These are phyloP conservation scores for Microstegium vimineum DNA, from an alignment of 176 grass and related monocot species.

Conservation along the genomic window DNA sequence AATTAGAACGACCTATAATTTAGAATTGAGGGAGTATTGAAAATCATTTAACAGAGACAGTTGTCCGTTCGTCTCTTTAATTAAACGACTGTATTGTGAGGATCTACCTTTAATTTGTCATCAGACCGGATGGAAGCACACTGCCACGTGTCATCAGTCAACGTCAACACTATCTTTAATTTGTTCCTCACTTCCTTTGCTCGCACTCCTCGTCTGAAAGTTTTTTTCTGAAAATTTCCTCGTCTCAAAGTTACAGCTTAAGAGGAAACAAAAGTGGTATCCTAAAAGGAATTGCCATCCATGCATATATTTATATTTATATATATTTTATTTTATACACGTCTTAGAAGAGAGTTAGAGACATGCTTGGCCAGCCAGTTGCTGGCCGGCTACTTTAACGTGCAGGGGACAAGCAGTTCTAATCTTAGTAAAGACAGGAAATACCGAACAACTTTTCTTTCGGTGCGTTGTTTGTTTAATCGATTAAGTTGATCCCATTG, in stretches of 20 bases:
- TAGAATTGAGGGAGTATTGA: no score
- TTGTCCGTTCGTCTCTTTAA: no score
- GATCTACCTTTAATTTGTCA: not conserved
- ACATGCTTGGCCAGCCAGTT: not conserved
- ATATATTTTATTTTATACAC: not conserved
- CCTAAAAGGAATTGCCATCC: not conserved
- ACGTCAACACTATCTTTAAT: not conserved
- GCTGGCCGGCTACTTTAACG: not conserved
- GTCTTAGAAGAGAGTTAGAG: not conserved
- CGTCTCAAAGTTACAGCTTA: slow-evolving; percentile 10
- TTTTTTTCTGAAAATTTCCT: no score
- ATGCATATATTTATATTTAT: not conserved
- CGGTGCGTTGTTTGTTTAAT: slow-evolving; percentile 34
- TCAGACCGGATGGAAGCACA: no score
- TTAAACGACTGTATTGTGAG: no score
- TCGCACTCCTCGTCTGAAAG: not conserved
- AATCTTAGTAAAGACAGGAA: slow-evolving; percentile 9
- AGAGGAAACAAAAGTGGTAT: not conserved
- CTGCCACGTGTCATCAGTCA: slow-evolving; percentile 6
- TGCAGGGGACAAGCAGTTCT: slow-evolving; percentile 4
- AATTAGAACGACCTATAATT: no score
- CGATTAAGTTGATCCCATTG: not conserved
- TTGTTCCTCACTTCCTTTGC: not conserved
- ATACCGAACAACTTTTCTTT: slow-evolving; percentile 29
- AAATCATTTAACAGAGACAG: no score